phyloP scores from a whole-genome alignment of 331 rosid species.

The Malus hybrid region DNA sequence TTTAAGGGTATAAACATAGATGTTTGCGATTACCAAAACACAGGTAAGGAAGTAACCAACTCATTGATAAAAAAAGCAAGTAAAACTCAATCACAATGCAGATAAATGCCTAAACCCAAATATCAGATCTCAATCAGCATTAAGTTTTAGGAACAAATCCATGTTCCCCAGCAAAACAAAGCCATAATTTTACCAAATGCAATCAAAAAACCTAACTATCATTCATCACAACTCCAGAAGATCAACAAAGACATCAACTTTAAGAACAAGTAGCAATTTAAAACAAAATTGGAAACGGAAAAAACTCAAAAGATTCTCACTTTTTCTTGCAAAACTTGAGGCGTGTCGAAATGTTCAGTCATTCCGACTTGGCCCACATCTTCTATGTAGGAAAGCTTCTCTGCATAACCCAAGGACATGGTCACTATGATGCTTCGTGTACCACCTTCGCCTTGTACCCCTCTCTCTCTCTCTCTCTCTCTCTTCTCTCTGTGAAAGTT shows the following conservation, averaged over 20 bases:
- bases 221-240: slow-evolving; percentile 12
- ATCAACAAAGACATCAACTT: slow-evolving; percentile 15
- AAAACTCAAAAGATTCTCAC: slow-evolving; percentile 21
- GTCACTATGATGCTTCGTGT: slow-evolving; percentile 9
- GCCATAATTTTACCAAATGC: slow-evolving; percentile 1
- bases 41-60: slow-evolving; percentile 15
- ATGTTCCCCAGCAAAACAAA: background rate
- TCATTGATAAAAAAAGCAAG: slow-evolving; percentile 18
- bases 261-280: slow-evolving; percentile 5
- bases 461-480: slow-evolving; percentile 17
- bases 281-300: background rate
- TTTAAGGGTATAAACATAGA: background rate
- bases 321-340: slow-evolving; percentile 66
- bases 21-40: background rate
- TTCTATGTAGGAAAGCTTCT: slow-evolving; percentile 92
- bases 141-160: slow-evolving; percentile 9
- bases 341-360: slow-evolving; percentile 74
- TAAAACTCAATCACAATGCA: slow-evolving; percentile 8
- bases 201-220: slow-evolving; percentile 17
- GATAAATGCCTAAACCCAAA: slow-evolving; percentile 7
- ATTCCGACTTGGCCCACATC: slow-evolving; percentile 96
- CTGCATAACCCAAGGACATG: slow-evolving; percentile 97
- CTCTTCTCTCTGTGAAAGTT: slow-evolving; percentile 10
- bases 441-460: slow-evolving; percentile 10
- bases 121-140: slow-evolving; percentile 22